phyloP scores from a whole-genome alignment of 2,329 filamentous ascomycete species.

The Aspergillus floridensis region DNA sequence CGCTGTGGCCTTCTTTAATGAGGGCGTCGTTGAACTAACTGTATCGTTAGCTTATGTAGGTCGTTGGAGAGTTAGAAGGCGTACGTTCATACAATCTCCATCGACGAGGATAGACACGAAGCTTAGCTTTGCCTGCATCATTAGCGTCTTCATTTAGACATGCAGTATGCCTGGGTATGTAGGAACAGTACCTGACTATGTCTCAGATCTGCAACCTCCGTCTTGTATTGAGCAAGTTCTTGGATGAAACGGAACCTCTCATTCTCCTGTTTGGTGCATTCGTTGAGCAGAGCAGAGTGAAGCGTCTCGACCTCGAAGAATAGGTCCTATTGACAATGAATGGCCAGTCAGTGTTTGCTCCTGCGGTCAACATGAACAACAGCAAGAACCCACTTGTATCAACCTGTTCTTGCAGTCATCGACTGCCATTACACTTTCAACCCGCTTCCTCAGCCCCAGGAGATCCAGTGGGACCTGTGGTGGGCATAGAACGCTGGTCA shows the following conservation, averaged over 20 bases:
- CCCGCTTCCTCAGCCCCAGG: conserved; percentile 8
- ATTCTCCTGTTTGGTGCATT: conserved; percentile 9
- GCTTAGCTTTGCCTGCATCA: conserved; percentile 13
- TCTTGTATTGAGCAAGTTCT: conserved; percentile 1
- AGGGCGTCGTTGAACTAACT: conserved; percentile 43
- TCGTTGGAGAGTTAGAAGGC: not conserved
- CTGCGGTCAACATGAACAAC: too few relatives aligned
- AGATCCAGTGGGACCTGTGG: not conserved
- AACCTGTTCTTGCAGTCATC: conserved; percentile 21
- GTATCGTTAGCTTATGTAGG: not conserved
- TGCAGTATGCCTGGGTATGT: not conserved
- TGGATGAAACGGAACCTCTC: conserved; percentile 5
- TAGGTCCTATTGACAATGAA: conserved; percentile 10
- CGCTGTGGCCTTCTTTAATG: conserved; percentile 28
- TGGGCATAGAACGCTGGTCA: not conserved
- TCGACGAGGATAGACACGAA: conserved; percentile 40
- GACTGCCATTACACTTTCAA: conserved; percentile 7
- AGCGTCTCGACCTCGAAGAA: conserved; percentile 12
- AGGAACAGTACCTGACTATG: conserved; percentile 11
- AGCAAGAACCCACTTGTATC: conserved; percentile 11
- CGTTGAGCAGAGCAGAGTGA: conserved; percentile 3
- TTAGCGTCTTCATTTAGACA: not conserved
- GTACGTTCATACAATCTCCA: conserved; percentile 41
- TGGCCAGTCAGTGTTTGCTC: too few relatives aligned
- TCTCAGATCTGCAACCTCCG: conserved; percentile 4